Conservation (phyloP, 148 eudicot genomes). For the Fallopia convolvulus region DNA sequence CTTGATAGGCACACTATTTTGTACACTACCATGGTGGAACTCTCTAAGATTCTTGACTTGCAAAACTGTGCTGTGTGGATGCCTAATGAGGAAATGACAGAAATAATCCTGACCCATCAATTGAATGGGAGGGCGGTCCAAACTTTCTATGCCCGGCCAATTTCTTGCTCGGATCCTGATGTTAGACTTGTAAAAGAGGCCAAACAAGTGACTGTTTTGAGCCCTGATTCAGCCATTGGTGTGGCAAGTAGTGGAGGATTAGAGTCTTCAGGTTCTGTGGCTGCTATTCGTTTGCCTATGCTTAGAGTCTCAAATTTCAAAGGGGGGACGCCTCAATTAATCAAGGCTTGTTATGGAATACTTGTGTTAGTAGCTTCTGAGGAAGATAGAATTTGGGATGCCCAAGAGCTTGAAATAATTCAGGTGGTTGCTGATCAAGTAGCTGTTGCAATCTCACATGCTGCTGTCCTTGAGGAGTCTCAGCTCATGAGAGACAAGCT, state of each 20-base stretch:
- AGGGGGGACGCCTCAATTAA: background rate
- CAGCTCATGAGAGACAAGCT: slow-evolving; percentile 11
- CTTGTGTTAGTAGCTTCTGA: background rate
- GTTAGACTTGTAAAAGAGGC: background rate
- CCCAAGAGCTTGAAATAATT: slow-evolving; percentile 13
- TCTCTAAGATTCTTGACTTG: slow-evolving; percentile 45
- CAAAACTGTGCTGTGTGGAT: slow-evolving; percentile 59
- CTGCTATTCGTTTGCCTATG: slow-evolving; percentile 5
- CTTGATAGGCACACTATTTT: slow-evolving; percentile 51
- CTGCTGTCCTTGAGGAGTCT: slow-evolving; percentile 9
- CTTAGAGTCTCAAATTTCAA: background rate
- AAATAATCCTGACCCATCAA: slow-evolving; percentile 40
- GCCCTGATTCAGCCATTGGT: background rate
- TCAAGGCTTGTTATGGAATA: background rate
- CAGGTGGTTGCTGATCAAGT: slow-evolving; percentile 15
- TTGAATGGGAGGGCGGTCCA: slow-evolving; percentile 13
- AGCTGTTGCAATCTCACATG: slow-evolving; percentile 16
- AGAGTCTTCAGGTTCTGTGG: background rate
- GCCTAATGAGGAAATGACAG: slow-evolving; percentile 44
- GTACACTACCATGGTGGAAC: slow-evolving; percentile 48
- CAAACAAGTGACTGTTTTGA: background rate
- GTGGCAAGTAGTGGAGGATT: background rate
- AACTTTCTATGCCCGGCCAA: background rate
- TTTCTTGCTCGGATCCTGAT: background rate
- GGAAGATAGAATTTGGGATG: background rate